Conservation (phyloP, 2,329 filamentous ascomycete genomes). For the Endoconidiophora laricicola region DNA sequence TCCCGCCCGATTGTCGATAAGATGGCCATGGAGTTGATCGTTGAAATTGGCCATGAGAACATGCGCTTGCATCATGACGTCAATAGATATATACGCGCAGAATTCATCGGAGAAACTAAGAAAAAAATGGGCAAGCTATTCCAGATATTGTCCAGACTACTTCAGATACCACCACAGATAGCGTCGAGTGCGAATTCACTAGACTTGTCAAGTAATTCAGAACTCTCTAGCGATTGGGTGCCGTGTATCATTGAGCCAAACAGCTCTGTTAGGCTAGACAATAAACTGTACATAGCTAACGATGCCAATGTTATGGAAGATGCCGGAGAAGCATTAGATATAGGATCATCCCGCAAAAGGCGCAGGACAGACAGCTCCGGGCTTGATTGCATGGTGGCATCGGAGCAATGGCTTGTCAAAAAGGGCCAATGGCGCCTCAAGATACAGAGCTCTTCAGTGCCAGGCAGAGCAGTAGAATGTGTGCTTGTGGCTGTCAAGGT, state of each 20-base stretch:
- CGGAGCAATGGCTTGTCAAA: conserved; percentile 42
- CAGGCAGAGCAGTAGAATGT: conserved; percentile 44
- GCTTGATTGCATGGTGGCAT: not conserved
- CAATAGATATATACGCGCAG: conserved; percentile 31
- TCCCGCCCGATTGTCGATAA: conserved; percentile 71
- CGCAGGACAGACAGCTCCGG: conserved; percentile 5
- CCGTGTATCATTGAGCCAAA: conserved; percentile 45
- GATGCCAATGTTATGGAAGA: conserved; percentile 14
- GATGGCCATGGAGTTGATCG: conserved; percentile 48
- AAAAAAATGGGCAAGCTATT: conserved; percentile 56
- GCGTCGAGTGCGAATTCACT: no score
- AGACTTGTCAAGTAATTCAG: no score
- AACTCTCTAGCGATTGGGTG: conserved; percentile 23
- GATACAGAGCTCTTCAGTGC: conserved; percentile 34
- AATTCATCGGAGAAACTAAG: conserved; percentile 58
- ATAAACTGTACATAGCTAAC: conserved; percentile 26
- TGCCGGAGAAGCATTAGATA: conserved; percentile 17
- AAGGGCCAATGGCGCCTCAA: conserved; percentile 57
- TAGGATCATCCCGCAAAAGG: conserved; percentile 13
- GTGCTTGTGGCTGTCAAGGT: conserved; percentile 61
- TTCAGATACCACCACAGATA: conserved; percentile 40
- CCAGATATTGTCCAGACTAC: conserved; percentile 65
- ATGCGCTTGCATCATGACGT: conserved; percentile 36
- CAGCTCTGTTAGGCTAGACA: conserved; percentile 42
- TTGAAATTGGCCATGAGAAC: conserved; percentile 59